Conservation (phyloP, 768 basidiomycete genomes). For the Lactarius trivialis region DNA sequence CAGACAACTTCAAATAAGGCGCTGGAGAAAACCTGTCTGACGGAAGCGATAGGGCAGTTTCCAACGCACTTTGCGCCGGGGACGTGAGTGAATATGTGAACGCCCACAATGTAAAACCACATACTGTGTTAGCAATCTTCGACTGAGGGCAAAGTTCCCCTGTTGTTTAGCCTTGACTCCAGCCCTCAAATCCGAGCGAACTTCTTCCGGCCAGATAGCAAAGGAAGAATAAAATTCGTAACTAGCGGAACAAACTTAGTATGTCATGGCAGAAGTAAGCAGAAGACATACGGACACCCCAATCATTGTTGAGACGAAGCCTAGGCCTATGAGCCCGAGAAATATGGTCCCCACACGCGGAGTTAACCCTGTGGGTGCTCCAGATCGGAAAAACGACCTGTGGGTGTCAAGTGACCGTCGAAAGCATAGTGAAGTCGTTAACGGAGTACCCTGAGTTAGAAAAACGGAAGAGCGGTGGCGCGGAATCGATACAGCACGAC, state of each 20-base stretch:
- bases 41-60: conserved; percentile 43
- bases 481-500: neutral
- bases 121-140: conserved; percentile 49
- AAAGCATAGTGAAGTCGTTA: neutral
- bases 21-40: conserved; percentile 33
- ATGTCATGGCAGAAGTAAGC: neutral
- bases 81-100: neutral
- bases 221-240: conserved; percentile 51
- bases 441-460: neutral
- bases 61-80: conserved; percentile 45
- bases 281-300: conserved; percentile 18
- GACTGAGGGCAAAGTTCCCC: conserved; percentile 46
- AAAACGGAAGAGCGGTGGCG: neutral
- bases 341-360: conserved; percentile 13
- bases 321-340: conserved; percentile 14
- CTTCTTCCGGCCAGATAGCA: conserved; percentile 59
- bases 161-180: conserved; percentile 58
- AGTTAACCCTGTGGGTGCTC: conserved; percentile 1
- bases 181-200: conserved; percentile 57
- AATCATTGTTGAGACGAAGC: conserved; percentile 16
- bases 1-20: conserved; percentile 60
- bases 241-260: conserved; percentile 33
- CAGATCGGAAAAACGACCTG: conserved; percentile 6
- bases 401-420: neutral
- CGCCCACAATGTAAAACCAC: conserved; percentile 20